Percentiles rank a stretch among this genome's conserved stretches.
Evolutionary conservation across 2,329 filamentous ascomycete genomes (phyloP).

Genomic region (Claviceps humidiphila): DNA sequence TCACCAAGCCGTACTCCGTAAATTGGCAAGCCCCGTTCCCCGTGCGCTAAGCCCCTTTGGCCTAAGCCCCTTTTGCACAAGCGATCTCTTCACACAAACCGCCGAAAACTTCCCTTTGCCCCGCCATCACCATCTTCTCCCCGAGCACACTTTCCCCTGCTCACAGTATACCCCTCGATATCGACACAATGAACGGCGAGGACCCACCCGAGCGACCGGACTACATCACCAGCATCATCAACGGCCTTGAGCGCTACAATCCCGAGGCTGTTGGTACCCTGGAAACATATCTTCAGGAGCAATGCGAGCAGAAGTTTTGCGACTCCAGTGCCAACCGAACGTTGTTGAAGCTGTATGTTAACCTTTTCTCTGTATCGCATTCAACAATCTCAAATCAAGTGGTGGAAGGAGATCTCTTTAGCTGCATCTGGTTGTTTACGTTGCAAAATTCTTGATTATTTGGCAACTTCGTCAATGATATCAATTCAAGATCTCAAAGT

Average conservation of each 20-base stretch:
- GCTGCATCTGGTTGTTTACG: background rate
- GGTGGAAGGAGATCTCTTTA: background rate
- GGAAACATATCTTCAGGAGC: conserved; percentile 85
- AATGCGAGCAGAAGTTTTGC: conserved; percentile 89
- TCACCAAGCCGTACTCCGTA: background rate
- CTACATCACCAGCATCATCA: conserved; percentile 85
- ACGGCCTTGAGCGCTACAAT: conserved; percentile 96
- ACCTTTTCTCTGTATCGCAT: background rate
- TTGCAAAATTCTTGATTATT: conserved; percentile 5
- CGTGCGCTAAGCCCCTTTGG: conserved; percentile 21
- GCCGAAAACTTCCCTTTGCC: conserved; percentile 29
- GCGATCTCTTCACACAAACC: conserved; percentile 25
- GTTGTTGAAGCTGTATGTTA: conserved; percentile 85
- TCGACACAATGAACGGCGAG: conserved; percentile 54
- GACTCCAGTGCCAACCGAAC: conserved; percentile 97
- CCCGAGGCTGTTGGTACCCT: conserved; percentile 88
- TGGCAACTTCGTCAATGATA: conserved; percentile 51
- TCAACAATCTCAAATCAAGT: background rate
- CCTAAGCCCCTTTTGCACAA: conserved; percentile 26
- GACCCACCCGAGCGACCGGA: conserved; percentile 85
- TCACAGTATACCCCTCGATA: conserved; percentile 11
- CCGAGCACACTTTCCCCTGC: conserved; percentile 12
- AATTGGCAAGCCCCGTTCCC: conserved; percentile 13
- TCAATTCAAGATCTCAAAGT: conserved; percentile 93
- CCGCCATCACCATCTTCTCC: conserved; percentile 25